Evolutionary conservation across 345 rosid species (phyloP), one percentile per base, ranked within the genome.

Genomic region (Leavenworthia alabamica): DNA sequence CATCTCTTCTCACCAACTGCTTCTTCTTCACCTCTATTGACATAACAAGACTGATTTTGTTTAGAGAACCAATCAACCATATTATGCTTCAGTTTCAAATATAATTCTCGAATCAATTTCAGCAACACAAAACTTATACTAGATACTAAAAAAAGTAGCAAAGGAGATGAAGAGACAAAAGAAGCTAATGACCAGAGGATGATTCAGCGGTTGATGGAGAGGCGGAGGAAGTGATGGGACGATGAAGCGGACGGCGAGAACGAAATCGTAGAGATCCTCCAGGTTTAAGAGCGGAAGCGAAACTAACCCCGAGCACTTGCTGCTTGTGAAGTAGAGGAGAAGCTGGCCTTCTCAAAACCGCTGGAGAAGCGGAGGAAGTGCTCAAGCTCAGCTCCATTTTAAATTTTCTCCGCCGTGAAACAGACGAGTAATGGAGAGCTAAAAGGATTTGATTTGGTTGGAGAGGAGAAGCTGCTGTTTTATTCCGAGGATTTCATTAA

Each of bases 21-120:
- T 73, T 81, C 87, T 80, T 85, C 79, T 78, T 82, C 80, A 82
- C 98, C 73, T 83, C 98, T 85, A 67, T 8, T 52, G 22, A 11
- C 64, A 78, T 40, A 20, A 2, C 49, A 57, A n/a, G n/a, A 62
- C 51, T 27, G 31, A 5, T 9, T 67, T 46, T 49, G 2, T 56
- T 70, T 28, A 44, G 62, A 14, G 44, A 61, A 67, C 46, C 32
- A 56, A 37, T 28, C 50, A 50, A 40, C 11, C 41, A 29, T 11
- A 17, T 16, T 15, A 17, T 12, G 6, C 14, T 11, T 11, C 0
- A 33, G 39, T 1, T 33, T 3, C 39, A n/a, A n/a, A n/a, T n/a
- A 12, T 14, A 11, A 35, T 51, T 41, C 22, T 4, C 28, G n/a
- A 64, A 67, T 22, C 49, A 68, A 64, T 20, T 28, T 26, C 54